Evolutionary conservation across 345 rosid genomes (phyloP).

Genomic region (Firmiana major): DNA sequence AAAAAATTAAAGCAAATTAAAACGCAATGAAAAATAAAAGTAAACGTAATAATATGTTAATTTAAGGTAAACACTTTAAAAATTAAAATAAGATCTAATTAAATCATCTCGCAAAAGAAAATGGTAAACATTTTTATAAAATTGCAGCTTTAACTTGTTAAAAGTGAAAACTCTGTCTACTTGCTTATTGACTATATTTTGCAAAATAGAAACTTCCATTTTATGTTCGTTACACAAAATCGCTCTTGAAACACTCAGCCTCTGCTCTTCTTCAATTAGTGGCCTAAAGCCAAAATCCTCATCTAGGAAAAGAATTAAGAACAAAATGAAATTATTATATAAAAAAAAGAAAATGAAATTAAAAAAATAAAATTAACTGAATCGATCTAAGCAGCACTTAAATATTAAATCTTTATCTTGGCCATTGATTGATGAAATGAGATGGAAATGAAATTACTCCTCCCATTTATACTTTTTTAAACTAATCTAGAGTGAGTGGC

Average conservation of each 20-base stretch:
- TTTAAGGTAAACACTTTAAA: too few species aligned
- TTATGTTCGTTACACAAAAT: constrained; percentile 69
- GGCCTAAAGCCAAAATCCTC: constrained; percentile 42
- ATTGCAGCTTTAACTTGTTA: constrained; percentile 51
- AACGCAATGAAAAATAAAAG: too few species aligned
- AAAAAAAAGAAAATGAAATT: not conserved
- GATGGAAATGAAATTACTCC: constrained; percentile 73
- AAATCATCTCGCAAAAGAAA: not conserved
- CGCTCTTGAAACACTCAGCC: constrained; percentile 49
- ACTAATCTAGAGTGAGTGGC: constrained; percentile 68
- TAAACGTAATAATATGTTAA: too few species aligned
- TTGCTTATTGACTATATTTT: constrained; percentile 72
- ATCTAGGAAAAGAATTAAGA: not conserved
- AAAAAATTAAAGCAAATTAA: too few species aligned
- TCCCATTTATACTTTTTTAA: constrained; percentile 62
- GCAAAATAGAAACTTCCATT: constrained; percentile 76
- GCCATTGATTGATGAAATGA: constrained; percentile 84
- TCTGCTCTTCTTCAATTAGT: constrained; percentile 75
- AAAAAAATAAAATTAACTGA: constrained; percentile 27
- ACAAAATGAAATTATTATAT: not conserved
- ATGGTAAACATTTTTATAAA: not conserved
- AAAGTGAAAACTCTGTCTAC: constrained; percentile 75
- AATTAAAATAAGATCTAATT: too few species aligned
- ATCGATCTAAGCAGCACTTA: constrained; percentile 85
- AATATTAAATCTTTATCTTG: constrained; percentile 79